phyloP scores from a whole-genome alignment of 176 grass and related monocot genomes.

The Zoysia pacifica region DNA sequence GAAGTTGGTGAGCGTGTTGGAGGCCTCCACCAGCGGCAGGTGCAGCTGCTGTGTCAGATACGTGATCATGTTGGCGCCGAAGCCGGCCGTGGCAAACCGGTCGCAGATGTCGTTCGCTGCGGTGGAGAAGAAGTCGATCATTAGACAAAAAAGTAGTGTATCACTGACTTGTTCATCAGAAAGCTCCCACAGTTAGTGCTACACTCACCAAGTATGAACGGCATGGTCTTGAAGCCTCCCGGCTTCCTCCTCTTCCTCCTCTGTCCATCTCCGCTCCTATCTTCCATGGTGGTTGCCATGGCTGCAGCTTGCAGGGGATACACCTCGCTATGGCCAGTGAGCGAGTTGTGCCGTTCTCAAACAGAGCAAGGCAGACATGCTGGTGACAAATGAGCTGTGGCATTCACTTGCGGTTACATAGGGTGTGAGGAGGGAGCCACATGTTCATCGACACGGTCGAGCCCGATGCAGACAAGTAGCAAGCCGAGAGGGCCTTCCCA shows the following conservation, averaged over 20 bases:
- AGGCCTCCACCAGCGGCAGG: slow-evolving; percentile 66
- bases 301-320: background rate
- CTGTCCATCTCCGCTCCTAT: slow-evolving; percentile 23
- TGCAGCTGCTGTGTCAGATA: slow-evolving; percentile 72
- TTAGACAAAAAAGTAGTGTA: background rate
- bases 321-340: background rate
- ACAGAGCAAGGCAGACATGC: background rate
- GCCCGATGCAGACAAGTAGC: background rate
- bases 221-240: slow-evolving; percentile 71
- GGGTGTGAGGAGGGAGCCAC: slow-evolving; percentile 22
- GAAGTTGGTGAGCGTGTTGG: slow-evolving; percentile 72
- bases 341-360: background rate
- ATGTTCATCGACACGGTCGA: background rate
- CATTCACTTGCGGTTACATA: slow-evolving; percentile 10
- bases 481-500: background rate
- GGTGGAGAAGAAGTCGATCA: background rate
- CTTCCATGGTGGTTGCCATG: slow-evolving; percentile 11
- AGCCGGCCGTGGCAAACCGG: slow-evolving; percentile 55
- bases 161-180: background rate
- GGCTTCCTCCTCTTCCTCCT: slow-evolving; percentile 45
- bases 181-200: background rate
- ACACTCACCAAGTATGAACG: slow-evolving; percentile 64
- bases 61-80: slow-evolving; percentile 68
- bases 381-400: slow-evolving; percentile 1
- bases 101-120: slow-evolving; percentile 72